phyloP scores from a whole-genome alignment of 1,139 yeast genomes.

The Candida gigantensis region DNA sequence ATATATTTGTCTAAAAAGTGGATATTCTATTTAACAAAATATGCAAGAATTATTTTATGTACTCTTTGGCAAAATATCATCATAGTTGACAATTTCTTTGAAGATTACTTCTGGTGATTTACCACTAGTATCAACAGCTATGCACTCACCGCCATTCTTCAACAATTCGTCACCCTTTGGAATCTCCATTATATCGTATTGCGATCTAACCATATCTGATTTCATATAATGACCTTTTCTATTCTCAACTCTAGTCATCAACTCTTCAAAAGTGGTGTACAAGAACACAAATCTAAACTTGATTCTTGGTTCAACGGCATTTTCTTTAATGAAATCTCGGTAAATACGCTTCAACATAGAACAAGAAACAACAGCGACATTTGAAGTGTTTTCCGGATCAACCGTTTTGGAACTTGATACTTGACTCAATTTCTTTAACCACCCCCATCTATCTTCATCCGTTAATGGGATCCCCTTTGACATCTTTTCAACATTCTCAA shows the following conservation, averaged over 20 bases:
- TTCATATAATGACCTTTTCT: slow-evolving; percentile 86
- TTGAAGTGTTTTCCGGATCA: slow-evolving; percentile 24
- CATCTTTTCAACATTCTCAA: slow-evolving; percentile 79
- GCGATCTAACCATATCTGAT: slow-evolving; percentile 77
- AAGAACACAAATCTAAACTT: slow-evolving; percentile 65
- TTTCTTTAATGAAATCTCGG: slow-evolving; percentile 54
- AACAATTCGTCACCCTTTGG: slow-evolving; percentile 51
- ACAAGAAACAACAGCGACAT: slow-evolving; percentile 66
- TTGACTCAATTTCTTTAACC: slow-evolving; percentile 62
- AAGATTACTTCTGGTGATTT: slow-evolving; percentile 40
- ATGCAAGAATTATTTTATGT: too few species aligned
- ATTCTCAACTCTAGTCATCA: slow-evolving; percentile 56
- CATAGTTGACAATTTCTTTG: slow-evolving; percentile 12
- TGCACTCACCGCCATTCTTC: slow-evolving; percentile 38
- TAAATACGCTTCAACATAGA: slow-evolving; percentile 78
- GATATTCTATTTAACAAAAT: too few species aligned
- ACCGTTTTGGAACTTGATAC: slow-evolving; percentile 38
- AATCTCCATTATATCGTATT: slow-evolving; percentile 69
- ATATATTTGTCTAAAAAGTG: too few species aligned
- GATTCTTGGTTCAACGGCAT: slow-evolving; percentile 30
- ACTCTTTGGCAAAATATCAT: slow-evolving; percentile 1
- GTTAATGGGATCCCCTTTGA: slow-evolving; percentile 72
- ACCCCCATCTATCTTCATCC: slow-evolving; percentile 90
- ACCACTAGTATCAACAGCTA: slow-evolving; percentile 41
- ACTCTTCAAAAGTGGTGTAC: slow-evolving; percentile 61